phyloP scores from a whole-genome alignment of 768 basidiomycete genomes.

The Podaxis pistillaris region DNA sequence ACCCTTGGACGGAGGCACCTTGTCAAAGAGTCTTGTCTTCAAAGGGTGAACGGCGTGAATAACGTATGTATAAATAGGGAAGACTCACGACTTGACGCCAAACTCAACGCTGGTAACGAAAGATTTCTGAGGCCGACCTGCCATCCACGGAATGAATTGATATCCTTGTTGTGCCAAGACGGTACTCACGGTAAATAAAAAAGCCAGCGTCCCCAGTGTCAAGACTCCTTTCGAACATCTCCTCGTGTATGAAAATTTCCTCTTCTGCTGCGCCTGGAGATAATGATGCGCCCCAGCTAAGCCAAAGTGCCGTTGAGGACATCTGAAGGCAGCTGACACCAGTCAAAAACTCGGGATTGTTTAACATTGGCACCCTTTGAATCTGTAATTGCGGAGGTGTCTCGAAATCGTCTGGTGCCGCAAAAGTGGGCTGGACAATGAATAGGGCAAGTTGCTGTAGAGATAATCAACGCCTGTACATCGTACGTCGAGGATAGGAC shows the following conservation, averaged over 20 bases:
- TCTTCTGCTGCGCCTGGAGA: not conserved
- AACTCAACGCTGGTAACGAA: slow-evolving; percentile 10
- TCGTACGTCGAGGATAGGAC: slow-evolving; percentile 15
- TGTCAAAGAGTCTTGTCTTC: not conserved
- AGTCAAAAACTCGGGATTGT: slow-evolving; percentile 27
- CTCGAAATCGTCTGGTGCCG: not conserved
- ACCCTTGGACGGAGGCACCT: not conserved
- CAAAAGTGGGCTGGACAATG: slow-evolving; percentile 21
- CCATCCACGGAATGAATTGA: not conserved
- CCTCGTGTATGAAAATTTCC: not conserved
- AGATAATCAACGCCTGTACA: slow-evolving; percentile 7
- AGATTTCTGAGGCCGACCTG: not conserved
- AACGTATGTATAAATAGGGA: not conserved
- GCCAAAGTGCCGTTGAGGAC: slow-evolving; percentile 49
- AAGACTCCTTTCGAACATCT: not conserved
- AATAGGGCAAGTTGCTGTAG: slow-evolving; percentile 25
- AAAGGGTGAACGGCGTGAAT: not conserved
- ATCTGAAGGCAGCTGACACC: slow-evolving; percentile 53
- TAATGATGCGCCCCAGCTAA: slow-evolving; percentile 33
- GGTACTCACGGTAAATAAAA: not conserved
- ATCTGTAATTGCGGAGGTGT: slow-evolving; percentile 13
- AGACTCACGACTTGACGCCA: not conserved
- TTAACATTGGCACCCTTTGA: slow-evolving; percentile 21
- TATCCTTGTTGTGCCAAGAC: not conserved
- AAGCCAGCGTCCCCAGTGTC: not conserved